A percentile compares a stretch with the other conserved stretches of the same genome.
phyloP scores from a whole-genome alignment of 164 flowering plant species.

The Vitis rotundifolia region DNA sequence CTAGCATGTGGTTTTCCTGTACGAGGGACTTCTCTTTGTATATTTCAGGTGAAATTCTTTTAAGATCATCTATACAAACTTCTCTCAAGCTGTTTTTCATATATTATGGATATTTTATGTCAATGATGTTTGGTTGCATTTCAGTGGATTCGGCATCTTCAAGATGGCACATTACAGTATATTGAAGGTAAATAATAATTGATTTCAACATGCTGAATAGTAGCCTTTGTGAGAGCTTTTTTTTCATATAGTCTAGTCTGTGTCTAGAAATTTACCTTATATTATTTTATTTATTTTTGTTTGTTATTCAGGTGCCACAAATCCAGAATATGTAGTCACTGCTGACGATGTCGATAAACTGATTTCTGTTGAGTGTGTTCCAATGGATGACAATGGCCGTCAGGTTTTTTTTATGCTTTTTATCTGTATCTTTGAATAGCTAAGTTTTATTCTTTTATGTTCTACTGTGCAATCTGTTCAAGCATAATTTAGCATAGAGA shows the following conservation, averaged over 20 bases:
- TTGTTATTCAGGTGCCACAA: constrained; percentile 74
- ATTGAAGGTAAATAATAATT: constrained; percentile 67
- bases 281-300: constrained; percentile 9
- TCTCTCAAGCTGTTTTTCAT: background rate
- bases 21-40: constrained; percentile 87
- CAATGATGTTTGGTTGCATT: constrained; percentile 15
- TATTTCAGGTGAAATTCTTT: constrained; percentile 74
- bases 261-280: background rate
- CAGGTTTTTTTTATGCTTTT: constrained; percentile 52
- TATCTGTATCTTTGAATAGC: no score
- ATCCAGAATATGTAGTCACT: constrained; percentile 93
- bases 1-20: constrained; percentile 90
- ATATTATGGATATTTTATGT: constrained; percentile 1
- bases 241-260: background rate
- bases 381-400: constrained; percentile 85
- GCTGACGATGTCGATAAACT: constrained; percentile 95
- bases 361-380: constrained; percentile 94
- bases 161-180: constrained; percentile 85
- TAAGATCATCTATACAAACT: background rate
- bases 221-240: background rate
- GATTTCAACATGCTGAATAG: background rate
- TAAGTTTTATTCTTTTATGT: no score
- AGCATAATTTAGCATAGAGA: no score
- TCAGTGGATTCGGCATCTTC: constrained; percentile 97
- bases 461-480: no score